These are phyloP conservation scores for Balansia obtecta DNA, from an alignment of 2,329 filamentous ascomycete genomes.

Conservation along the genomic window DNA sequence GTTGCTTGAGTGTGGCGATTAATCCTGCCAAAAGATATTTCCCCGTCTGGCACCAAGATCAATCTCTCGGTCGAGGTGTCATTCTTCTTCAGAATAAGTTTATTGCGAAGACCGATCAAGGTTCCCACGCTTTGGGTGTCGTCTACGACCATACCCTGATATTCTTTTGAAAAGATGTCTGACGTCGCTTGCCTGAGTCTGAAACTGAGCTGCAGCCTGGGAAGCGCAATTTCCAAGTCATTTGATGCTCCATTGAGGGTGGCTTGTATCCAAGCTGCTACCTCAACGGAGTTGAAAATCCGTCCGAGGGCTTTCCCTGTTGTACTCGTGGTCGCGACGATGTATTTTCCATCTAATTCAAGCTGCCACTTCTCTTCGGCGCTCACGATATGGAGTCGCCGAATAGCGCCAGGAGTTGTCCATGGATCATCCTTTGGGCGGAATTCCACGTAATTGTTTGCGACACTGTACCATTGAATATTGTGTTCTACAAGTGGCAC, in stretches of 20 bases:
- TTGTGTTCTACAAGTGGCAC: constrained; percentile 23
- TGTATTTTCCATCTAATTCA: neutral
- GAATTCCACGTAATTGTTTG: constrained; percentile 19
- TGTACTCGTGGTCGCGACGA: constrained; percentile 11
- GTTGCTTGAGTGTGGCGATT: constrained; percentile 22
- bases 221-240: constrained; percentile 28
- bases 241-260: neutral
- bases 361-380: neutral
- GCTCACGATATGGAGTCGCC: neutral
- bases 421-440: constrained; percentile 15
- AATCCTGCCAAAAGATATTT: neutral
- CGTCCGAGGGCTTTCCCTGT: neutral
- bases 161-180: constrained; percentile 31
- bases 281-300: neutral
- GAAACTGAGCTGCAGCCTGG: constrained; percentile 35
- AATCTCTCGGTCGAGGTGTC: constrained; percentile 15
- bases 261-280: neutral
- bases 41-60: constrained; percentile 26
- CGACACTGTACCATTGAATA: constrained; percentile 33
- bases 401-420: constrained; percentile 6
- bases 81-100: constrained; percentile 29
- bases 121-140: constrained; percentile 23
- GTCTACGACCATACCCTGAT: constrained; percentile 36
- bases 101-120: constrained; percentile 31
- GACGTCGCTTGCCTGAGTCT: constrained; percentile 15